phyloP scores from a whole-genome alignment of 106 monocot genomes.

The Dendrobium chrysotoxum region DNA sequence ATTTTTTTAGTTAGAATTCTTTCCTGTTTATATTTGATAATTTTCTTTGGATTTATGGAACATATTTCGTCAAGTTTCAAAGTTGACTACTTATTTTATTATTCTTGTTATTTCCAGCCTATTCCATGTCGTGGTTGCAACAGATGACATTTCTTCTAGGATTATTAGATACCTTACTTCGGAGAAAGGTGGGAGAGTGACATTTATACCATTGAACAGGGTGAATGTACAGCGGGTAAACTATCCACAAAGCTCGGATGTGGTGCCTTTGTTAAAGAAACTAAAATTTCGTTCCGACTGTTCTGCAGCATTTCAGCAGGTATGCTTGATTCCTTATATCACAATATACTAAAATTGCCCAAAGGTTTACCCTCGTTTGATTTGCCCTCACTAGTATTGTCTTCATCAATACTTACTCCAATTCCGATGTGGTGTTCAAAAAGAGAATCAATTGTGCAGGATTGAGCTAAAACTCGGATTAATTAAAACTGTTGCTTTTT shows the following conservation, averaged over 20 bases:
- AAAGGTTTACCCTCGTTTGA: neutral
- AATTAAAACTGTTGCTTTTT: neutral
- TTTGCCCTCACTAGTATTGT: neutral
- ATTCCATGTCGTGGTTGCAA: slow-evolving; percentile 95
- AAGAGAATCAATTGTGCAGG: neutral
- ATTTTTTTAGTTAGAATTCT: neutral
- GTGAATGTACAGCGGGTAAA: slow-evolving; percentile 61
- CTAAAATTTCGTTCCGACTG: slow-evolving; percentile 54
- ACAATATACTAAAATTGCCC: neutral
- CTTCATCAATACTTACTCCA: neutral
- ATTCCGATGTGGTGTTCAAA: neutral
- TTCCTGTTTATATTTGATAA: neutral
- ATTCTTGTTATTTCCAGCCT: slow-evolving; percentile 41
- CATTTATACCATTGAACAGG: slow-evolving; percentile 93
- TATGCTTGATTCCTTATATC: slow-evolving; percentile 14
- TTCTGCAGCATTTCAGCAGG: slow-evolving; percentile 80
- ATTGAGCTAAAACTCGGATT: neutral
- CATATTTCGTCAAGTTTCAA: neutral
- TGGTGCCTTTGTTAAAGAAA: slow-evolving; percentile 80
- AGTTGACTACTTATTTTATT: neutral
- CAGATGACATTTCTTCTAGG: slow-evolving; percentile 76
- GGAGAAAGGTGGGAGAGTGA: slow-evolving; percentile 94
- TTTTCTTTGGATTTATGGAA: neutral
- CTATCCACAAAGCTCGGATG: slow-evolving; percentile 78
- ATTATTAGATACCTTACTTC: slow-evolving; percentile 78